Conservation (phyloP, 129 eudicot genomes). For the Pulicaria dysenterica region DNA sequence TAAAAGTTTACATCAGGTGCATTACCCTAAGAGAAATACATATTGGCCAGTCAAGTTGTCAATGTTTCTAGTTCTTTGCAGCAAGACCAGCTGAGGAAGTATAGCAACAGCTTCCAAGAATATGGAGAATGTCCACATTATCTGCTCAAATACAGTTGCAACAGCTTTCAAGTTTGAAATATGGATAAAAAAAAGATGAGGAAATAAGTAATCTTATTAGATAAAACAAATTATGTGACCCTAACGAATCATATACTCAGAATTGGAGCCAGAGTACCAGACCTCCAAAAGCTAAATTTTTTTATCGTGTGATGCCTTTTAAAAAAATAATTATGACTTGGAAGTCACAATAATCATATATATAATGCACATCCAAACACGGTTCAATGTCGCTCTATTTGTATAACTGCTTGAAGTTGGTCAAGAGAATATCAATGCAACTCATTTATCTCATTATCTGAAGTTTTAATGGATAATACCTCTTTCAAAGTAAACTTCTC, state of each 20-base stretch:
- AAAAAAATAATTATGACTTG: neutral
- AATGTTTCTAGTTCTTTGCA: slow-evolving; percentile 94
- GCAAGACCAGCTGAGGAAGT: slow-evolving; percentile 94
- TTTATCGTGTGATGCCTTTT: too few species aligned
- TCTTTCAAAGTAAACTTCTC: slow-evolving; percentile 86
- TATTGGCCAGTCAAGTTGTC: slow-evolving; percentile 98
- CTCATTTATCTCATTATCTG: neutral
- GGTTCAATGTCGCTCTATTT: neutral
- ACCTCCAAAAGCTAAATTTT: neutral
- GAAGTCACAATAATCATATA: neutral
- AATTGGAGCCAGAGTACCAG: neutral
- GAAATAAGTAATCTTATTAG: neutral
- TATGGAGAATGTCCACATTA: slow-evolving; percentile 92
- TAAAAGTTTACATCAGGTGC: slow-evolving; percentile 7
- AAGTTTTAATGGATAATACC: slow-evolving; percentile 46
- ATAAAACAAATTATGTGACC: neutral
- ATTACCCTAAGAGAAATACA: slow-evolving; percentile 88
- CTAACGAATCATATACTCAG: neutral
- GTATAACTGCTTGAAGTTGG: neutral
- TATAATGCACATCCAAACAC: neutral
- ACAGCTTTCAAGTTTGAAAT: neutral
- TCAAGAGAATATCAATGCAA: neutral
- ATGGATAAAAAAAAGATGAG: neutral
- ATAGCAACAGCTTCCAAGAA: slow-evolving; percentile 96
- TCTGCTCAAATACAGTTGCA: slow-evolving; percentile 44